Percentiles rank a stretch among this genome's conserved stretches.
Evolutionary conservation across 495 filamentous ascomycete species (phyloP).

Genomic region (Aspergillus sparsus): DNA sequence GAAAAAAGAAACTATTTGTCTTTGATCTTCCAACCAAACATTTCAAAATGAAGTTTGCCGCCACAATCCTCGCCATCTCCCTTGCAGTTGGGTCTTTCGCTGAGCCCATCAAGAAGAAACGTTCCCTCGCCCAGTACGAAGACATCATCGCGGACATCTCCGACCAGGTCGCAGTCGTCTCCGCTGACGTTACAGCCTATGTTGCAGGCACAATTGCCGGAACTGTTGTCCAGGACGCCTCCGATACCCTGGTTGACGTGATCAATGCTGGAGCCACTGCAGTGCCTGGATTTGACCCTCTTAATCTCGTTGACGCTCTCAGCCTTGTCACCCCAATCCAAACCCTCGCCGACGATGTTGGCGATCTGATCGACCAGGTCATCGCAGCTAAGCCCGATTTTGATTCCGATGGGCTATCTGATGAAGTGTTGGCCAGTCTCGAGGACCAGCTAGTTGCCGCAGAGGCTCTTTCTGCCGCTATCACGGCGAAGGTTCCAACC

Average conservation of each 20-base stretch:
- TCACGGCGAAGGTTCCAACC: constrained; percentile 37
- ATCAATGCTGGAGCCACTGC: constrained; percentile 28
- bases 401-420: constrained; percentile 32
- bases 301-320: constrained; percentile 32
- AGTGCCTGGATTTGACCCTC: constrained; percentile 1
- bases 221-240: constrained; percentile 27
- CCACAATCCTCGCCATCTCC: background rate
- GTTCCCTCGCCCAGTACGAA: constrained; percentile 35
- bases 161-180: too few species aligned
- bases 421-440: constrained; percentile 26
- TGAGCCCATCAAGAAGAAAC: constrained; percentile 14
- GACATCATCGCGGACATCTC: too few species aligned
- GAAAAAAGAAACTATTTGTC: too few species aligned
- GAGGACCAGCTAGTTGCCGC: constrained; percentile 32
- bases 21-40: too few species aligned
- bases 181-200: constrained; percentile 37
- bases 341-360: constrained; percentile 31
- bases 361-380: constrained; percentile 32
- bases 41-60: constrained; percentile 1
- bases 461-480: constrained; percentile 30
- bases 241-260: constrained; percentile 29
- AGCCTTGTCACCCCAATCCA: constrained; percentile 32
- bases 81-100: constrained; percentile 1
- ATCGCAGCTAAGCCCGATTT: constrained; percentile 36
- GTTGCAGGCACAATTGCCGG: constrained; percentile 25